Base-by-base conservation (phyloP, 148 eudicot genomes). In the Heliosperma pusillum region DNA sequence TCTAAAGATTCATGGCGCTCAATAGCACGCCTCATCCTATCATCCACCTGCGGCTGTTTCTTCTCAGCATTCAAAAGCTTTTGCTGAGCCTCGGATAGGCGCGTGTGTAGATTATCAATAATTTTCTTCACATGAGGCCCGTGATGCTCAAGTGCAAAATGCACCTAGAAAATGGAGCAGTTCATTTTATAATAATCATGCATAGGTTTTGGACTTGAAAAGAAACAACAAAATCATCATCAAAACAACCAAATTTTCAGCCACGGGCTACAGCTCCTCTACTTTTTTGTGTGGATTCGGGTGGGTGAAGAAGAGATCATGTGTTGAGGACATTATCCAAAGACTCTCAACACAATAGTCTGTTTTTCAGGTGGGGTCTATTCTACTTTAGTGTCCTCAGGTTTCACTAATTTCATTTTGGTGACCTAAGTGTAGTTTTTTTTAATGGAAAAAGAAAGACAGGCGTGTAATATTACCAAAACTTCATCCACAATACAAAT, bases 121-220 rank as follows among this genome's bases (percentile, higher is more conserved):
- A 88, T 89, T 79, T 85, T 88, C 86, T 95, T 90, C 80, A 87
- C 52, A 62, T 87, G 92, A 64, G 96, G 93, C 27, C 90, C 96
- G 73, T 90, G 99, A 80, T 88, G 93, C 83, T 92, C 83, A 83
- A 95, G 91, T 82, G 92, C 99, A 77, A 92, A 82, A 79, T 78
- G 83, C 16, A 95, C 99, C 97, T 95, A 72, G 16, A 61, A 77
- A 77, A 73, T 65, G 73, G 50, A 70, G 26, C 10, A 69, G 69
- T n/a, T 19, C 27, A 44, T 5, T 40, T 2, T 47, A 57, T 33
- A 29, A 70, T 55, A 44, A 63, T 57, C 15, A 26, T 29, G 70
- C 62, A 66, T 19, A 70, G 7, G 24, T 63, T 26, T 12, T 58
- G 33, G 47, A 60, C 29, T 42, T 44, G 27, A 36, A 36, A 67